A percentile compares a stretch with the other conserved stretches of the same genome.
Conservation (phyloP, 2,329 filamentous ascomycete species). For the Dichotomopilus funicola region DNA sequence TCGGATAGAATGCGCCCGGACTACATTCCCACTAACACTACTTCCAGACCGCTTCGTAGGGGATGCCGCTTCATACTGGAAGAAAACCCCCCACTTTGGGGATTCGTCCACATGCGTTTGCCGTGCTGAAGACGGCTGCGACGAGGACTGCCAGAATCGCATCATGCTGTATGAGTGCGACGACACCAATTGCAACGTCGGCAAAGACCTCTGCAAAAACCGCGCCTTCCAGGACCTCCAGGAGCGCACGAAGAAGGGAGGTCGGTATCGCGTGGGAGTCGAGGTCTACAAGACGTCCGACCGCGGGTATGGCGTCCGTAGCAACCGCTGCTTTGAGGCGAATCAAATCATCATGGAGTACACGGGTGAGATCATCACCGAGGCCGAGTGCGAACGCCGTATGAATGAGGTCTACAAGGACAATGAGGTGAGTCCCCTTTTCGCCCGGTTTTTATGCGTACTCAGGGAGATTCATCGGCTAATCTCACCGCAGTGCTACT, state of each 20-base stretch:
- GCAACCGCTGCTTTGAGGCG: constrained; percentile 78
- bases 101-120: constrained; percentile 76
- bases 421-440: constrained; percentile 62
- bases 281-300: constrained; percentile 89
- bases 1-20: background rate
- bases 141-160: constrained; percentile 84
- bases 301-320: constrained; percentile 85
- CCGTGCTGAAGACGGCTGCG: constrained; percentile 70
- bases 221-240: constrained; percentile 78
- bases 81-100: constrained; percentile 67
- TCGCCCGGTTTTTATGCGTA: background rate
- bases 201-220: constrained; percentile 70
- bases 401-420: constrained; percentile 94
- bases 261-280: constrained; percentile 85
- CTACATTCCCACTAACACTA: constrained; percentile 13
- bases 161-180: constrained; percentile 98
- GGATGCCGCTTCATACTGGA: constrained; percentile 73
- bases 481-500: constrained; percentile 65
- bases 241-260: constrained; percentile 66
- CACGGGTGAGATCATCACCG: constrained; percentile 93
- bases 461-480: constrained; percentile 9
- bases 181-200: constrained; percentile 76
- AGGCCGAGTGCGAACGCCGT: constrained; percentile 83
- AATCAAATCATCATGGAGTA: constrained; percentile 98
- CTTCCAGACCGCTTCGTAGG: constrained; percentile 78